A percentile compares a stretch with the other conserved stretches of the same genome.
phyloP scores from a whole-genome alignment of 768 basidiomycete species.

The Mycena rosella region DNA sequence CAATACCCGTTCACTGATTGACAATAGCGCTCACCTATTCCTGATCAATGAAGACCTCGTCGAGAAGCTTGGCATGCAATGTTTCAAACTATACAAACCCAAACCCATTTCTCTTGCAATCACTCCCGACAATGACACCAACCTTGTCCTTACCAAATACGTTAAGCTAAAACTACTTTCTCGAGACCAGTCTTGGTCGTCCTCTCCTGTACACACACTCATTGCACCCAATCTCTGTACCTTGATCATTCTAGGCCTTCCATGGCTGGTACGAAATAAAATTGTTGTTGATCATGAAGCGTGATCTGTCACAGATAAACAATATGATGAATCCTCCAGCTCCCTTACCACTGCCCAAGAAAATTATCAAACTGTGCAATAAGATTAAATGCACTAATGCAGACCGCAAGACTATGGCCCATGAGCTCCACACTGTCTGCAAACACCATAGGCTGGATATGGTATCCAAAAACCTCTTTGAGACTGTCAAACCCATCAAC shows the following conservation, averaged over 20 bases:
- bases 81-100: conserved; percentile 9
- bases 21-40: conserved; percentile 3
- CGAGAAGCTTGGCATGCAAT: neutral
- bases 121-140: neutral
- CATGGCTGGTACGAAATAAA: neutral
- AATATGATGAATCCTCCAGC: conserved; percentile 9
- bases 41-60: neutral
- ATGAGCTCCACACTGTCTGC: neutral
- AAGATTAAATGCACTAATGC: neutral
- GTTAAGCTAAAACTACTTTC: neutral
- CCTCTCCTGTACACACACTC: neutral
- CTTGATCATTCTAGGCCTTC: conserved; percentile 13
- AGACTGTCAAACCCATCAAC: neutral
- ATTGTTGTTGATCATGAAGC: conserved; percentile 11
- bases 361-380: neutral
- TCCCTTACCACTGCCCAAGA: neutral
- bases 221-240: conserved; percentile 6
- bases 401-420: neutral
- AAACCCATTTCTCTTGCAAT: neutral
- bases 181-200: neutral
- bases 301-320: neutral
- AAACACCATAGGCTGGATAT: neutral
- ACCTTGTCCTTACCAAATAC: neutral
- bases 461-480: neutral
- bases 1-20: neutral